These are phyloP conservation scores for Aspergillus jensenii DNA, from an alignment of 2,329 filamentous ascomycete species.

Conservation along the genomic window DNA sequence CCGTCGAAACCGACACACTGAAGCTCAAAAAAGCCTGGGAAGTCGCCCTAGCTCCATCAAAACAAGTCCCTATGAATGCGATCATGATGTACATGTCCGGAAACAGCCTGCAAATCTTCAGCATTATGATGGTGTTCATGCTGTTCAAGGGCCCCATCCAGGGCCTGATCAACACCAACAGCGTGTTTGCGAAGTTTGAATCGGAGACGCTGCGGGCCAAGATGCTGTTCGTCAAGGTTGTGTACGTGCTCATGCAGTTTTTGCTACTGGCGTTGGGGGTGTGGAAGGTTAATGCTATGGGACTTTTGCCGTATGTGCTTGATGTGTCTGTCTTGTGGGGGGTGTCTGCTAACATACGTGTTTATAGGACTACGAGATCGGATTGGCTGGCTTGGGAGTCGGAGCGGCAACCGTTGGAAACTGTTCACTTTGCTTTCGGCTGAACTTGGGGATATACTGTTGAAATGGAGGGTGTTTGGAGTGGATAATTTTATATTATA, in stretches of 20 bases:
- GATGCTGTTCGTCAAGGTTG: slow-evolving; percentile 78
- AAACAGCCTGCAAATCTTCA: slow-evolving; percentile 97
- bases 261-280: slow-evolving; percentile 80
- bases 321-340: not conserved
- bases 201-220: slow-evolving; percentile 72
- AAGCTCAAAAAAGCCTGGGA: slow-evolving; percentile 99
- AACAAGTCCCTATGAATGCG: slow-evolving; percentile 94
- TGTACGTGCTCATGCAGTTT: slow-evolving; percentile 85
- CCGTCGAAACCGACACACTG: slow-evolving; percentile 87
- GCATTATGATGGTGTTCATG: slow-evolving; percentile 99
- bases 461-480: not conserved
- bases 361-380: slow-evolving; percentile 77
- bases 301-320: slow-evolving; percentile 75
- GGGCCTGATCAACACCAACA: slow-evolving; percentile 77
- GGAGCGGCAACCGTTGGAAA: slow-evolving; percentile 67
- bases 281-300: slow-evolving; percentile 98
- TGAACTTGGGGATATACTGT: slow-evolving; percentile 18
- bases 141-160: slow-evolving; percentile 94
- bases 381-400: slow-evolving; percentile 98
- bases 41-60: slow-evolving; percentile 87
- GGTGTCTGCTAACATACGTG: not conserved
- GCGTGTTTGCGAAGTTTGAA: slow-evolving; percentile 88
- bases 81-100: slow-evolving; percentile 99
- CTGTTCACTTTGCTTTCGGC: slow-evolving; percentile 61
- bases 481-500: not conserved